Base-by-base conservation (phyloP, 768 basidiomycete genomes). In the Boletus pseudopeckii region DNA sequence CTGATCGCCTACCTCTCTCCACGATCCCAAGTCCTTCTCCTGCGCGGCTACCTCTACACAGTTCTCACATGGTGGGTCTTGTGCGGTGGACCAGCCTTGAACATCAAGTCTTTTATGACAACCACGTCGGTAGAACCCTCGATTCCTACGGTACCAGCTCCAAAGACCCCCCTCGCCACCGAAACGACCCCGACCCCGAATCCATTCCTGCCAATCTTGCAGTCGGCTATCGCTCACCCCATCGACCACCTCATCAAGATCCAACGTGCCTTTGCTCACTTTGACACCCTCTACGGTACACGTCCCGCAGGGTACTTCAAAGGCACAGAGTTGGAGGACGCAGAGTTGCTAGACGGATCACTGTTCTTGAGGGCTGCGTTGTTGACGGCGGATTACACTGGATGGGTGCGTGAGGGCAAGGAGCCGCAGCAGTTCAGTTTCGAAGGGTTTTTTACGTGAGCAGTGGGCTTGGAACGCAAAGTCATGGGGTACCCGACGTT, bases 361-460 rank as follows among this genome's bases (percentile, higher is more conserved):
- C 8, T 76, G 37, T 75, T 75, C 54, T 24, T 71, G 55, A 59
- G 69, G 50, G 58, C 58, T 10, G 61, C 72, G 4, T 48, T 69
- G 44, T 40, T 74, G 42, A 72, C 70, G 0, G 58, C 64, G 24
- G 64, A 72, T 38, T 61, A 61, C 22, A 40, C 72, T 10, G 76
- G 76, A 13, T 76, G 74, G 75, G 73, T 66, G 58, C 61, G 73
- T 14, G 75, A 78, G 52, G 75, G 73, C 0, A 22, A 71, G 52
- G 53, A 64, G 11, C 39, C 46, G 14, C 53, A 48, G 8, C 58
- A 43, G 1, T 76, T 71, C 58, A 58, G 67, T 48, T 46, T 62
- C 1, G 59, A 67, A 3, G 71, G 67, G 5, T 70, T 74, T n/a
- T n/a, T n/a, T n/a, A n/a, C n/a, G n/a, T n/a, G n/a, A n/a, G n/a